These are phyloP conservation scores for Hymenoscyphus repandus DNA, from an alignment of 2,329 filamentous ascomycete species.

Conservation along the genomic window DNA sequence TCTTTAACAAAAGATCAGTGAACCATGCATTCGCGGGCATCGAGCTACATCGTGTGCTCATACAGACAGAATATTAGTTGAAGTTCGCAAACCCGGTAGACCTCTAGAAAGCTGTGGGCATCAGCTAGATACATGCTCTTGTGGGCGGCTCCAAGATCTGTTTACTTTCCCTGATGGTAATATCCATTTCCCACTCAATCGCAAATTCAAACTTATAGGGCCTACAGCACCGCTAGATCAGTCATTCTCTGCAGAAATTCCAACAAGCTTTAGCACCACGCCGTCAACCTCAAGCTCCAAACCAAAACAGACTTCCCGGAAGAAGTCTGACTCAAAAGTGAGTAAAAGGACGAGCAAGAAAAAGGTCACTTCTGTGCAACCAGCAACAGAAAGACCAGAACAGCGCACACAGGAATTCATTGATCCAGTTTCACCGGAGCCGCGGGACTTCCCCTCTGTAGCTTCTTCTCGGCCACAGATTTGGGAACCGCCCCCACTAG, in stretches of 20 bases:
- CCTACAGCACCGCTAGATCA: background rate
- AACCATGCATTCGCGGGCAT: conserved; percentile 29
- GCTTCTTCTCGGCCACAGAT: too few relatives aligned
- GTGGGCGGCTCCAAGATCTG: conserved; percentile 18
- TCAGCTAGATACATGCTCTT: conserved; percentile 21
- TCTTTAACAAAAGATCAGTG: conserved; percentile 10
- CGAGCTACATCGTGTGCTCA: conserved; percentile 26
- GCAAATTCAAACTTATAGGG: background rate
- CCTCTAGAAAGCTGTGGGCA: conserved; percentile 27
- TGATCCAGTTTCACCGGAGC: too few relatives aligned
- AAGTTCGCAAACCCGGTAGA: conserved; percentile 27
- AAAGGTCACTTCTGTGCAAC: too few relatives aligned
- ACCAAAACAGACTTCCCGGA: too few relatives aligned
- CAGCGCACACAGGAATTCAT: too few relatives aligned
- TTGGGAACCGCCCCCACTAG: too few relatives aligned
- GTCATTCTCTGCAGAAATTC: background rate
- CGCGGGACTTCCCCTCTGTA: too few relatives aligned
- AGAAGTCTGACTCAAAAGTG: too few relatives aligned
- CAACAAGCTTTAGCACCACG: too few relatives aligned
- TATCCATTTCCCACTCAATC: background rate
- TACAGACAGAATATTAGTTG: conserved; percentile 22
- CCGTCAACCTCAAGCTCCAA: too few relatives aligned
- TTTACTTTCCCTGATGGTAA: conserved; percentile 13
- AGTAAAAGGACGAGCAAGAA: too few relatives aligned
- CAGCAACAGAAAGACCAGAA: too few relatives aligned